These are phyloP conservation scores for Mycena citricolor DNA, from an alignment of 1,284 basidiomycete genomes.

Conservation along the genomic window DNA sequence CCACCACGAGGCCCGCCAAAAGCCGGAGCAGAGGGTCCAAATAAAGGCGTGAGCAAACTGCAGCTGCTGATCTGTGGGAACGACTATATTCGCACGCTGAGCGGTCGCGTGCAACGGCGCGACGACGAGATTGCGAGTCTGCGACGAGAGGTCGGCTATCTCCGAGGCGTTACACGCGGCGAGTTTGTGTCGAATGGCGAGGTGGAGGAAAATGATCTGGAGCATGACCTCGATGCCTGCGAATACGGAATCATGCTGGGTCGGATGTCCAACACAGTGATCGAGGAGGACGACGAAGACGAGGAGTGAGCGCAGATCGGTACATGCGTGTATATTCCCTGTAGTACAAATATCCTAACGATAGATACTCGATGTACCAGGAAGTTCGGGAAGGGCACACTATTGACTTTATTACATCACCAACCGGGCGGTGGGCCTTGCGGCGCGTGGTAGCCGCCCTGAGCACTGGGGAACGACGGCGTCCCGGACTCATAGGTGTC, in stretches of 20 bases:
- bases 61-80: constrained; percentile 90
- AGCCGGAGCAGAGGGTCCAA: constrained; percentile 83
- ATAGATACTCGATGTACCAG: no score
- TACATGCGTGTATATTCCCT: no score
- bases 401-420: no score
- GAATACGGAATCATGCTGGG: constrained; percentile 28
- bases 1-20: constrained; percentile 86
- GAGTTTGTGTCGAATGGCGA: constrained; percentile 33
- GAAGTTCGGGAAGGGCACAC: no score
- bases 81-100: constrained; percentile 79
- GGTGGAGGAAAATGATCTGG: constrained; percentile 40
- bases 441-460: constrained; percentile 16
- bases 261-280: constrained; percentile 10
- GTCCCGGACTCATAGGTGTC: constrained; percentile 8
- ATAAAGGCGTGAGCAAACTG: constrained; percentile 93
- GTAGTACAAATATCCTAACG: no score
- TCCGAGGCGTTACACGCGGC: constrained; percentile 44
- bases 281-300: constrained; percentile 21
- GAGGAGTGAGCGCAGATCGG: constrained; percentile 13
- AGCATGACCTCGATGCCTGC: constrained; percentile 41
- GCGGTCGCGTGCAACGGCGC: constrained; percentile 77
- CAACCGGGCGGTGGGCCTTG: constrained; percentile 12
- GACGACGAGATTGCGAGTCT: constrained; percentile 79
- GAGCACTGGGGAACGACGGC: constrained; percentile 28
- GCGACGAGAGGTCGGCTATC: constrained; percentile 65